These are phyloP conservation scores for Haberlea rhodopensis DNA, from an alignment of 257 asterid species.

Conservation along the genomic window DNA sequence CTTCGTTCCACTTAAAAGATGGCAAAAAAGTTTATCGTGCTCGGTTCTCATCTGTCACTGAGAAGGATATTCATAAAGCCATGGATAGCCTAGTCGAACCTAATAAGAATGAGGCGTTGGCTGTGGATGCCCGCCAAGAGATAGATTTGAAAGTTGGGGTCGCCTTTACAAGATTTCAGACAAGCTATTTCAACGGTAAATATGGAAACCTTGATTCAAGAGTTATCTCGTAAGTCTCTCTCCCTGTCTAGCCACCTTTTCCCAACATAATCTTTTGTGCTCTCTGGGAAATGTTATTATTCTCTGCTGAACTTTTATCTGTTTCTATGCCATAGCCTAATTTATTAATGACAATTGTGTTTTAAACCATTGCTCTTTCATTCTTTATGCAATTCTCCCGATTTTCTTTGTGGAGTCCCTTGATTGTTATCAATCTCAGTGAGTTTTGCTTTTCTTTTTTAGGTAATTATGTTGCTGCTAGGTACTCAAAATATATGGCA, in stretches of 20 bases:
- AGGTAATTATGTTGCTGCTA: slow-evolving; percentile 6
- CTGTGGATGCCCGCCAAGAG: slow-evolving; percentile 96
- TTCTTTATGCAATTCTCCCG: slow-evolving; percentile 17
- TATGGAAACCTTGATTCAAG: slow-evolving; percentile 96
- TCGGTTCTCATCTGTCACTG: slow-evolving; percentile 87
- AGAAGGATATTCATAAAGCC: slow-evolving; percentile 79
- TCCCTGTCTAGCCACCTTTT: slow-evolving; percentile 13
- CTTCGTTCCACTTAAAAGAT: slow-evolving; percentile 62
- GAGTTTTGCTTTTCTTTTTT: neutral
- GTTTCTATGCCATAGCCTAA: slow-evolving; percentile 18
- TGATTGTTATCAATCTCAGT: slow-evolving; percentile 13
- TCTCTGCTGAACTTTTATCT: neutral
- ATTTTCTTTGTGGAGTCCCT: neutral
- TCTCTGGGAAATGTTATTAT: slow-evolving; percentile 8
- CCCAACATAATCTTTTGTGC: neutral
- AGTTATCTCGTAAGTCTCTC: slow-evolving; percentile 81
- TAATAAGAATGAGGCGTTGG: slow-evolving; percentile 78
- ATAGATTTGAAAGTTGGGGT: slow-evolving; percentile 98
- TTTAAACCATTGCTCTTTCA: slow-evolving; percentile 14
- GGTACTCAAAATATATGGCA: neutral
- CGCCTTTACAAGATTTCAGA: slow-evolving; percentile 89
- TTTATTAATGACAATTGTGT: slow-evolving; percentile 4
- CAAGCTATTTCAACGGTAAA: slow-evolving; percentile 89
- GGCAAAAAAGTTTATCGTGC: slow-evolving; percentile 73
- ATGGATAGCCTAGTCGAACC: slow-evolving; percentile 73